phyloP scores from a whole-genome alignment of 768 basidiomycete genomes.

The Amanita thiersii region DNA sequence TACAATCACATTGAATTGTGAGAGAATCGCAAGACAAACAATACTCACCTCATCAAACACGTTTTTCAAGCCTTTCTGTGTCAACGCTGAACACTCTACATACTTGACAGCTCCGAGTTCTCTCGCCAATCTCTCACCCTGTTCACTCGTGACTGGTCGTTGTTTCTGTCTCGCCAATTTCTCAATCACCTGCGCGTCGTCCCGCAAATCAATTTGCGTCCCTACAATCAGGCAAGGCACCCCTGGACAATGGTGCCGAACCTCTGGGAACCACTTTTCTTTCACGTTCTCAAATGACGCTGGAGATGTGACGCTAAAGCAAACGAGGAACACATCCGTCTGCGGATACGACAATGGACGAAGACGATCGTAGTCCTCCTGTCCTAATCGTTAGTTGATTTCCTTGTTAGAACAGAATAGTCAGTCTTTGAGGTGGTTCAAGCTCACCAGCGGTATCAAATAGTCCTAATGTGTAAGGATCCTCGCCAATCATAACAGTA shows the following conservation, averaged over 20 bases:
- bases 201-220: conserved; percentile 95
- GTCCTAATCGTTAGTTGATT: conserved; percentile 43
- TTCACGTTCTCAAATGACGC: conserved; percentile 99
- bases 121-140: conserved; percentile 91
- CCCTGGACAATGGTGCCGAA: conserved; percentile 98
- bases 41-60: conserved; percentile 96
- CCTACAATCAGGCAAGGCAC: conserved; percentile 99
- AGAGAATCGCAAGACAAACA: conserved; percentile 5
- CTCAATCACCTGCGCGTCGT: conserved; percentile 88
- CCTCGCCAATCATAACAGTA: conserved; percentile 99
- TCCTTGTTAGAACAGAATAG: neutral
- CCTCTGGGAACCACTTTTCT: conserved; percentile 99
- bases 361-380: conserved; percentile 99
- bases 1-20: conserved; percentile 7
- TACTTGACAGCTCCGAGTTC: conserved; percentile 99
- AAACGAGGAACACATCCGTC: conserved; percentile 98
- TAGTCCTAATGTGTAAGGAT: conserved; percentile 95
- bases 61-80: conserved; percentile 99
- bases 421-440: neutral
- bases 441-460: conserved; percentile 96
- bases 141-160: conserved; percentile 79
- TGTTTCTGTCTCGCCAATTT: conserved; percentile 97
- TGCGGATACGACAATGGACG: conserved; percentile 99
- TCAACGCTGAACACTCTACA: conserved; percentile 97
- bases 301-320: conserved; percentile 97